A percentile compares a stretch with the other conserved stretches of the same genome.
Conservation (phyloP, 1,284 basidiomycete species). For the Cronartium quercuum region DNA sequence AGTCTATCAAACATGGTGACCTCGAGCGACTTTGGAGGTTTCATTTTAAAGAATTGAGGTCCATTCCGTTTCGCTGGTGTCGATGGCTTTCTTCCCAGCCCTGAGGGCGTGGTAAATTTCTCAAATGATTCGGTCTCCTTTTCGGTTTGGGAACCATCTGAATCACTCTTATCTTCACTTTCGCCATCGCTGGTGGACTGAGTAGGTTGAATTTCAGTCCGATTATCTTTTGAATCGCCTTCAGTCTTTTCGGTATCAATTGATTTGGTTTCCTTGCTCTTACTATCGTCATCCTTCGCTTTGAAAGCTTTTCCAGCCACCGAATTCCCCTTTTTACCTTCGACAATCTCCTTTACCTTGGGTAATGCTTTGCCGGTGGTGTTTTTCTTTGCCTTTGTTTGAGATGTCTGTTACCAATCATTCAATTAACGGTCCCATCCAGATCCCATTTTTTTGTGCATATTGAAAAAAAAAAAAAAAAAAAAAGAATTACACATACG, state of each 20-base stretch:
- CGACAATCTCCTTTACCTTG: background rate
- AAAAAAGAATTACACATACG: background rate
- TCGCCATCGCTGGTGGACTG: background rate
- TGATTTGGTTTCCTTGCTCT: background rate
- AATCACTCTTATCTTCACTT: background rate
- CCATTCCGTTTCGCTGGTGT: background rate
- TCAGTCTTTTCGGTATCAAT: background rate
- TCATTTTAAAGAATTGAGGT: slow-evolving; percentile 5
- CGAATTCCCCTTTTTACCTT: background rate
- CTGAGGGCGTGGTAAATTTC: background rate
- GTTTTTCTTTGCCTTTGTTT: background rate
- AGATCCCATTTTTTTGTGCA: too few relatives aligned
- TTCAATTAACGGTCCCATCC: too few relatives aligned
- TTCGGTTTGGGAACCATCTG: background rate
- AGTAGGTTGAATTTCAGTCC: background rate
- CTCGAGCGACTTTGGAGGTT: slow-evolving; percentile 21
- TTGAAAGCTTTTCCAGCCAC: background rate
- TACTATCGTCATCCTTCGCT: background rate
- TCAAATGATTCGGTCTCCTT: background rate
- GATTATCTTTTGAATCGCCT: background rate
- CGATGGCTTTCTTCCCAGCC: too few relatives aligned
- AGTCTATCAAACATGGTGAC: slow-evolving; percentile 34
- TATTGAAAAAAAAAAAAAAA: too few relatives aligned
- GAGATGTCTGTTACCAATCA: too few relatives aligned
- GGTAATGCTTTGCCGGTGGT: background rate